Conservation (phyloP, 768 basidiomycete genomes). For the Lyophyllum atratum region DNA sequence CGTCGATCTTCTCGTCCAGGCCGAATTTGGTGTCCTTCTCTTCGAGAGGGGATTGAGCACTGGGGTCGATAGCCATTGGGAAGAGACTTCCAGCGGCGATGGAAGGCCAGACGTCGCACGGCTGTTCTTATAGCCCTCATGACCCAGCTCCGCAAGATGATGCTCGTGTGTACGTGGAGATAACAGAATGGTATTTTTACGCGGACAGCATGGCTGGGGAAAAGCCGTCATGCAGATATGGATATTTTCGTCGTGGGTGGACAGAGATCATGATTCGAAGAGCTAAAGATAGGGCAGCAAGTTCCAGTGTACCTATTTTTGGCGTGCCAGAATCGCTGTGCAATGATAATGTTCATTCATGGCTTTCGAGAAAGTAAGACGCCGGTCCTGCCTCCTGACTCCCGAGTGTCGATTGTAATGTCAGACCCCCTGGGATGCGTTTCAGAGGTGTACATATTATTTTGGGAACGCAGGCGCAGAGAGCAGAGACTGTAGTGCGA, state of each 20-base stretch:
- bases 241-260: background rate
- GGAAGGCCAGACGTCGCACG: background rate
- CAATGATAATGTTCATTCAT: too few species aligned
- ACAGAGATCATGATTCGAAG: too few species aligned
- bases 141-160: background rate
- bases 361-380: too few species aligned
- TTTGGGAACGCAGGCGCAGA: too few species aligned
- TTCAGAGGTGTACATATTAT: too few species aligned
- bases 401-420: too few species aligned
- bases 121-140: background rate
- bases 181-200: background rate
- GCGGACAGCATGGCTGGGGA: background rate
- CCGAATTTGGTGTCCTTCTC: background rate
- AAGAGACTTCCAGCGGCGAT: background rate
- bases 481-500: too few species aligned
- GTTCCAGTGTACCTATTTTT: background rate
- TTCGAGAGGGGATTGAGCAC: background rate
- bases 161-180: background rate
- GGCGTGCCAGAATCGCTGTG: background rate
- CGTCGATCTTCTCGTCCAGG: slow-evolving; percentile 27
- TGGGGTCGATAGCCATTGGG: slow-evolving; percentile 6
- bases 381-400: too few species aligned
- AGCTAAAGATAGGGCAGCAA: background rate
- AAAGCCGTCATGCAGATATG: background rate
- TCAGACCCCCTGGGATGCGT: too few species aligned